Percentiles rank a stretch among this genome's conserved stretches.
phyloP scores from a whole-genome alignment of 306 rosid species.

The Alnus glutinosa region DNA sequence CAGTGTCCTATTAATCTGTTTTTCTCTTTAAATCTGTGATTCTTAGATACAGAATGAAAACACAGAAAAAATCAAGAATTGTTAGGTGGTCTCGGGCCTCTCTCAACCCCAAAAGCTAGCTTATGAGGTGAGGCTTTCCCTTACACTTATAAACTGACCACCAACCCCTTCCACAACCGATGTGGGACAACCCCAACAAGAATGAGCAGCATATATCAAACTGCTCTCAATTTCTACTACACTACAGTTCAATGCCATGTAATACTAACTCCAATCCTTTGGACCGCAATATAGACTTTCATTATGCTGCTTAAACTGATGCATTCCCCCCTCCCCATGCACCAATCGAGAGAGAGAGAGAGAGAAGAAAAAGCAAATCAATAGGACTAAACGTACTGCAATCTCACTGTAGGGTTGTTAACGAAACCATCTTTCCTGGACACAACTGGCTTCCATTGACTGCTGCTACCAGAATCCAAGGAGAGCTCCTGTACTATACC shows the following conservation, averaged over 20 bases:
- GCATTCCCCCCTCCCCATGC: too few species aligned
- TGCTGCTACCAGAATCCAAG: constrained; percentile 59
- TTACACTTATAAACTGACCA: too few species aligned
- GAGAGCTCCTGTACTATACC: constrained; percentile 48
- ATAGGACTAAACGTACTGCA: constrained; percentile 71
- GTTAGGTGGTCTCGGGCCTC: too few species aligned
- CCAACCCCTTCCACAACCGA: too few species aligned
- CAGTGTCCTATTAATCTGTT: not conserved
- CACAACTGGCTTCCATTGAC: constrained; percentile 82
- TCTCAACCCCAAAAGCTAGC: too few species aligned
- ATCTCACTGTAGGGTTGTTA: constrained; percentile 78
- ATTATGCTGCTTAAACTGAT: not conserved
- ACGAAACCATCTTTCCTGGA: constrained; percentile 60
- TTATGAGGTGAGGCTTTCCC: too few species aligned
- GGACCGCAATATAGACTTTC: not conserved
- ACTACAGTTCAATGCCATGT: not conserved
- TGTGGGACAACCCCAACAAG: too few species aligned
- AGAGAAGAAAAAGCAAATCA: not conserved
- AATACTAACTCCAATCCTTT: not conserved
- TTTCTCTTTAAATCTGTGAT: not conserved
- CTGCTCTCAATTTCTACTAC: not conserved
- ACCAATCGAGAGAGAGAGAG: too few species aligned
- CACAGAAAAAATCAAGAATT: too few species aligned
- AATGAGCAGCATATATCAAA: not conserved
- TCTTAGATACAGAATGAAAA: not conserved